phyloP scores from a whole-genome alignment of 768 basidiomycete genomes.

The Xerocomellus intermedius region DNA sequence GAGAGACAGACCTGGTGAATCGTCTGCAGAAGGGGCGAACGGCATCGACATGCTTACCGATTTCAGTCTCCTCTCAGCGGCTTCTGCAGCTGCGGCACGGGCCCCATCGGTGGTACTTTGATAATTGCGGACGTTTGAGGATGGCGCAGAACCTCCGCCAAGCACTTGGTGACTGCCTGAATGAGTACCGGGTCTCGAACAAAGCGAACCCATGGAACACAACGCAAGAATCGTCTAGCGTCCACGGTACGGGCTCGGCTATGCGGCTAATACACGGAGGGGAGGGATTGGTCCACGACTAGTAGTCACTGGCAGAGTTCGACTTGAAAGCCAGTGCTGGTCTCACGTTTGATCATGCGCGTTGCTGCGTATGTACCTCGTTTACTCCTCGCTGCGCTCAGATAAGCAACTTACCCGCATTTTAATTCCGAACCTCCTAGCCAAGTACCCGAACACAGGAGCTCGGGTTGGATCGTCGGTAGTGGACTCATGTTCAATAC shows the following conservation, averaged over 20 bases:
- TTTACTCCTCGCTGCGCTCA: conserved; percentile 18
- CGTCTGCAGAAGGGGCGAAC: conserved; percentile 11
- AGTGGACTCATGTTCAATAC: not conserved
- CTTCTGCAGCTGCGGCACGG: conserved; percentile 58
- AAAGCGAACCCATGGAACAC: conserved; percentile 52
- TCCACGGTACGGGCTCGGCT: not conserved
- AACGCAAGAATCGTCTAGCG: not conserved
- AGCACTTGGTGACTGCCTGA: conserved; percentile 50
- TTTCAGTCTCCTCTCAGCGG: conserved; percentile 59
- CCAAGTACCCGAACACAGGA: not conserved
- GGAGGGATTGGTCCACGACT: not conserved
- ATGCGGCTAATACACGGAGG: not conserved
- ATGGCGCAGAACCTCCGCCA: conserved; percentile 34
- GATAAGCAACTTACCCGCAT: not conserved
- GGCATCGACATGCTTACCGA: conserved; percentile 41
- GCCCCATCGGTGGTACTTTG: conserved; percentile 37
- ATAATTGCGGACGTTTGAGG: conserved; percentile 19
- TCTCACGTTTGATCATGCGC: conserved; percentile 19
- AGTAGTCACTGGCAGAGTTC: not conserved
- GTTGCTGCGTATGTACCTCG: conserved; percentile 16
- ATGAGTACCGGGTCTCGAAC: conserved; percentile 48
- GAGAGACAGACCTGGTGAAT: conserved; percentile 22
- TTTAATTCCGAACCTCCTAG: not conserved
- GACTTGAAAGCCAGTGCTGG: not conserved
- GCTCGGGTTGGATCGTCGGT: not conserved